Conservation (phyloP, 176 grass and related monocot genomes). For the Triticum monococcum region DNA sequence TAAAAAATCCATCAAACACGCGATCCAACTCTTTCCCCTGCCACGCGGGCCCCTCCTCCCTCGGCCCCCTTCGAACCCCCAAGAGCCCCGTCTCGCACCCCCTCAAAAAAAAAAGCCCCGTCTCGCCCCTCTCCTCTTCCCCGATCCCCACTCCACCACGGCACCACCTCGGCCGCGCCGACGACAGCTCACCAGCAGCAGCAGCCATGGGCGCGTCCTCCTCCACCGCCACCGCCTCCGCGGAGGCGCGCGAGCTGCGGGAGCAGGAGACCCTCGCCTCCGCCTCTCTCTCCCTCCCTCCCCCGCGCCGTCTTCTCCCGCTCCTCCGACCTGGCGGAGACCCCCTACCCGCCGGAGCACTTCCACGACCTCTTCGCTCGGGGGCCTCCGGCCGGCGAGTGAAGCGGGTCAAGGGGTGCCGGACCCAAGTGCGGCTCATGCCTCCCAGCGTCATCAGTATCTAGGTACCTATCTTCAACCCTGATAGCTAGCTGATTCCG, state of each 20-base stretch:
- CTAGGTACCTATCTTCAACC: too few species aligned
- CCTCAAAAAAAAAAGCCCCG: neutral
- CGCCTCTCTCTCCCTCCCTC: constrained; percentile 53
- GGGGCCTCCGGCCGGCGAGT: too few species aligned
- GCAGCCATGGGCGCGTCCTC: constrained; percentile 57
- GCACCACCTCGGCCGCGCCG: neutral
- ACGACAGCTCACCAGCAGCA: neutral
- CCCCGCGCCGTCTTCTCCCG: constrained; percentile 66
- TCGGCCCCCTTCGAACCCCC: too few species aligned
- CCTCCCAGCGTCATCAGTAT: too few species aligned
- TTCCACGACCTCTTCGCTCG: constrained; percentile 38
- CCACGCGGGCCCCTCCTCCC: too few species aligned
- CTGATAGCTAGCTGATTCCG: too few species aligned
- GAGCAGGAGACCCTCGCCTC: constrained; percentile 73
- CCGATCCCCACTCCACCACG: neutral
- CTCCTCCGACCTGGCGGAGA: constrained; percentile 41
- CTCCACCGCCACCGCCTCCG: constrained; percentile 41
- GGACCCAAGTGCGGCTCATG: too few species aligned
- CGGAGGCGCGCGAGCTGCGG: neutral
- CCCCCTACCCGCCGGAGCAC: constrained; percentile 40
- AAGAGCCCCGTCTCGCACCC: too few species aligned
- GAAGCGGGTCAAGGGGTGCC: too few species aligned
- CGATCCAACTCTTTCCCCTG: too few species aligned
- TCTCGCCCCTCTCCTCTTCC: neutral
- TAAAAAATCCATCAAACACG: too few species aligned